Base-by-base conservation (phyloP, 2,329 filamentous ascomycete genomes). In the Penicillium oxalicum region DNA sequence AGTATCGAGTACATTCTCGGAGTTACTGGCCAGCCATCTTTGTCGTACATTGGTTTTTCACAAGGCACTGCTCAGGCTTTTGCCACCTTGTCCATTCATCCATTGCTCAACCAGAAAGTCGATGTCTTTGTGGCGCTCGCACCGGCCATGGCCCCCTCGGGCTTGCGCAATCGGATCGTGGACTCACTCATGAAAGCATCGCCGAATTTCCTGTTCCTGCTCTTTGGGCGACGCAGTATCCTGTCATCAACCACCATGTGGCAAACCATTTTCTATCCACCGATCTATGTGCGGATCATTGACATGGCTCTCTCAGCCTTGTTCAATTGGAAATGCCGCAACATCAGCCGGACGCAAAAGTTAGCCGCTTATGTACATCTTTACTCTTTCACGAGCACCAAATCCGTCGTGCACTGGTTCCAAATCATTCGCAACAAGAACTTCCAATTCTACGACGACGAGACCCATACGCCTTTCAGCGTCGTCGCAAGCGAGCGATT, bases 391-490 rank as follows among this genome's bases (percentile, higher is more conserved):
- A 96, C 91, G 0, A 95, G 88, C 66, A 95, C 90, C 49, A 98
- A 98, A 71, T 91, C 86, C 18, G 90, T 98, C 7, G 93, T 98
- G 0, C 93, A 98, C 66, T 98, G 93, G 93, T 98, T 98, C 68
- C 93, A 98, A 66, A 96, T 98, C 65, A 98, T 98, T 61, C 86
- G 93, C 56, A 96, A 91, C 62, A 88, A 89, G 61, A 90, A 83
- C 26, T 97, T 98, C 69, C 93, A 98, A 69, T 96, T 98, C 88
- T 97, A 91, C 68, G 93, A 98, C 65, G 93, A 98, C 65, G 91
- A 97, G 61, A 80, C 93, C 0, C 87, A 90, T 49, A 84, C 85
- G 27, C 86, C 86, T 0, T 75, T 95, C 51, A 82, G 83, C 46
- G 74, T 91, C 34, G 81, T 80, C 24, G 83, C 83, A 4, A 80